Base-by-base conservation (phyloP, 257 asterid genomes). In the Scutellaria barbata region DNA sequence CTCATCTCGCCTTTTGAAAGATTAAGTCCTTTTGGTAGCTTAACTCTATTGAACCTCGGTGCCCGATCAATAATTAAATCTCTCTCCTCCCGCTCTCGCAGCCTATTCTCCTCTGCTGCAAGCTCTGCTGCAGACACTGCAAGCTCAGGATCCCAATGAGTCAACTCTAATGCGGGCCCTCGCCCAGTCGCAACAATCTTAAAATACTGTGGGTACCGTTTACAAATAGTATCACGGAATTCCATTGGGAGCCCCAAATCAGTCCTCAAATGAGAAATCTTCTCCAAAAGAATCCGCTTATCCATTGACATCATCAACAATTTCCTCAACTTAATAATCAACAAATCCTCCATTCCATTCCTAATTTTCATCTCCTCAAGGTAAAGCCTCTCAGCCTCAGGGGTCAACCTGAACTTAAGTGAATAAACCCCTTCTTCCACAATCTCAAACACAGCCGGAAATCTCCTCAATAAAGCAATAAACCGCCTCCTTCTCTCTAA, bases 91-190 rank as follows among this genome's bases (percentile, higher is more conserved):
- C 77, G 6, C 73, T 90, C 97, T 11, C 84, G 66, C 66, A 68
- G 78, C 84, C 81, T 77, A 46, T 75, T 88, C 74, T 95, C 99
- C 56, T 95, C 97, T 73, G 92, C 98, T 1, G 95, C 94, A 16
- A 92, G 85, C 94, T 95, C 97, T 9, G 94, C 96, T 47, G 98
- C 99, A 63, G 99, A 89, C 9, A 95, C 87, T 5, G 98, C 98
- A 51, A 92, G 92, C 72, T 92, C 98, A 9, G 90, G 87, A 62
- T 95, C 99, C 98, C 98, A 95, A 78, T 87, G 89, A 68, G 94
- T 85, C 71, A 95, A 77, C 86, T 95, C 98, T 72, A 95, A 70
- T 0, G 97, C 97, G 0, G 93, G 95, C 13, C 98, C 99, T 17
- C 88, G 82, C 45, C 84, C 96, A 5, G 99, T 95, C 1, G 74